These are phyloP conservation scores for Lecanoromycetidae sp. DNA, from an alignment of 2,329 filamentous ascomycete genomes.

Conservation along the genomic window DNA sequence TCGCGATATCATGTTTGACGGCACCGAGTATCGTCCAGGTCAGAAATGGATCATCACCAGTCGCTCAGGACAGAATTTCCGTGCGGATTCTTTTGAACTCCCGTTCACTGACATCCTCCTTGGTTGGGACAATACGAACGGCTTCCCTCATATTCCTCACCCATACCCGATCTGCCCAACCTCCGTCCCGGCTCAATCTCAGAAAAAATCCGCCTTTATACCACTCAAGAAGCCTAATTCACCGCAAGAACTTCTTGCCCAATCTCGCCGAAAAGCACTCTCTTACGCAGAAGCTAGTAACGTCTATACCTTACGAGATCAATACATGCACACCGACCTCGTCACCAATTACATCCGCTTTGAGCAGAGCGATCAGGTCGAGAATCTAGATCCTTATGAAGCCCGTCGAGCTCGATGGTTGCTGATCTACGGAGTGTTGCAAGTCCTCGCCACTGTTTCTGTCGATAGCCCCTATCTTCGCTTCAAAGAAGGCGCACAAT, in stretches of 20 bases:
- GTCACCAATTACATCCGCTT: constrained; percentile 49
- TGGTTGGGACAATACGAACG: constrained; percentile 50
- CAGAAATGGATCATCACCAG: constrained; percentile 55
- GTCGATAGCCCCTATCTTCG: constrained; percentile 45
- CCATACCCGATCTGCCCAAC: constrained; percentile 55
- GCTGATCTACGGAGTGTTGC: constrained; percentile 48
- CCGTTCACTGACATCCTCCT: constrained; percentile 55
- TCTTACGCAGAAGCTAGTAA: constrained; percentile 51
- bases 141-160: constrained; percentile 54
- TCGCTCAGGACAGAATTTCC: constrained; percentile 25
- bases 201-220: constrained; percentile 19
- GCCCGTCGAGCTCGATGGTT: constrained; percentile 50
- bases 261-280: constrained; percentile 30
- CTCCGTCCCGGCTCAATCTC: constrained; percentile 29
- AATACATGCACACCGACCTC: constrained; percentile 42
- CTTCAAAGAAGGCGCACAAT: constrained; percentile 42
- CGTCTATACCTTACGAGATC: constrained; percentile 43
- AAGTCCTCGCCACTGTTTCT: constrained; percentile 47
- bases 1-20: constrained; percentile 53
- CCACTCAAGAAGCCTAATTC: constrained; percentile 24
- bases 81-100: constrained; percentile 38
- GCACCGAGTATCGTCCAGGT: constrained; percentile 46
- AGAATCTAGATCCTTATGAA: constrained; percentile 38
- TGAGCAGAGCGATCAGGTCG: constrained; percentile 68
- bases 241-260: constrained; percentile 13